Evolutionary conservation across 2,329 filamentous ascomycete genomes (phyloP).

Genomic region (Helotiales sp.): DNA sequence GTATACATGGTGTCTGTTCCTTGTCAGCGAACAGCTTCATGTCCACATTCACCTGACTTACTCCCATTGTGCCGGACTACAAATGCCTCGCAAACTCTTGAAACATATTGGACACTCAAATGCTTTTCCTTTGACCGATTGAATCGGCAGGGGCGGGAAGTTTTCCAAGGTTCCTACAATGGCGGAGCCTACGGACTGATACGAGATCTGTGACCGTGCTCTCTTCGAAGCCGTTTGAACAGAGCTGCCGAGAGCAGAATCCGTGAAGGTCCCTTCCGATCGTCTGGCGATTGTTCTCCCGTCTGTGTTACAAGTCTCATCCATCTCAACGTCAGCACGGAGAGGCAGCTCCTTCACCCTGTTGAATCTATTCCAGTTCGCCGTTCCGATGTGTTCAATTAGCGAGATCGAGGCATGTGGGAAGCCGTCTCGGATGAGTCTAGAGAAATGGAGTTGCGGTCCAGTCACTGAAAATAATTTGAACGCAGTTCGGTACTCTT

Average conservation of each 20-base stretch:
- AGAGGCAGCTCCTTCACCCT: not conserved
- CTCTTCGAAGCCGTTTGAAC: not conserved
- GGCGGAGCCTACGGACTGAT: not conserved
- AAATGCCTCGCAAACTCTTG: not conserved
- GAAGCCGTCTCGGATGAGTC: not conserved
- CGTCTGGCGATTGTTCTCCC: not conserved
- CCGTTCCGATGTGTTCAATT: not conserved
- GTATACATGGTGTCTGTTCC: not conserved
- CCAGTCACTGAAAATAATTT: not conserved
- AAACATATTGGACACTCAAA: not conserved
- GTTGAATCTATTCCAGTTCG: slow-evolving; percentile 4
- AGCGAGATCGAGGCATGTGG: not conserved
- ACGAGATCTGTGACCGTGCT: not conserved
- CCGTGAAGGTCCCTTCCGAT: not conserved
- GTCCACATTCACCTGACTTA: not conserved
- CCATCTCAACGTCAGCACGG: not conserved
- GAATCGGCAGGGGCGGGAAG: not conserved
- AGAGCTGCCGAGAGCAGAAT: not conserved
- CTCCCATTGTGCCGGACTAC: not conserved
- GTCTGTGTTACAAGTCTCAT: not conserved
- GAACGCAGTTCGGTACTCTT: not conserved
- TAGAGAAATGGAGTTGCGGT: not conserved
- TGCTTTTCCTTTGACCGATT: not conserved
- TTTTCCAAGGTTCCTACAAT: not conserved
- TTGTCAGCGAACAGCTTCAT: not conserved